Conservation (phyloP, 2,329 filamentous ascomycete genomes). For the Trichoderma endophyticum region DNA sequence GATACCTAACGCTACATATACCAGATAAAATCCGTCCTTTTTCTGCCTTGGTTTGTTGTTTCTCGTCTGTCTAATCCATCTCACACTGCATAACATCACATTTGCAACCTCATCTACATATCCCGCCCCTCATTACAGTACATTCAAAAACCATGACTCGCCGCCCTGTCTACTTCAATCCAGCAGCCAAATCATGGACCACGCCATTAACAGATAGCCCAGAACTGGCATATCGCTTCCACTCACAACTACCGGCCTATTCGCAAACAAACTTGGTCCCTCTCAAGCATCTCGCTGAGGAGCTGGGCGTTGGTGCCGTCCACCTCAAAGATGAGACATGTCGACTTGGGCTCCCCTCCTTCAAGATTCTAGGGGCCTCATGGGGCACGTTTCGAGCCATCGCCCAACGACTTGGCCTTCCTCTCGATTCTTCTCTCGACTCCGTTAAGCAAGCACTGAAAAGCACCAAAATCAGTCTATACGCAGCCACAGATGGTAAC, state of each 20-base stretch:
- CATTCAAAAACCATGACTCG: not conserved
- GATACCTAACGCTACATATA: not conserved
- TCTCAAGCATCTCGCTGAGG: constrained; percentile 52
- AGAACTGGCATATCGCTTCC: constrained; percentile 19
- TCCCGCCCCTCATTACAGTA: not conserved
- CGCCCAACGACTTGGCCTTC: constrained; percentile 40
- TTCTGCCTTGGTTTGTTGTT: not conserved
- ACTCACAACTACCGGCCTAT: constrained; percentile 35
- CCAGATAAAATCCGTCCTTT: not conserved
- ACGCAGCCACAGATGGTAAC: constrained; percentile 72
- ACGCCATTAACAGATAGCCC: not conserved
- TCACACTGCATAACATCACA: not conserved
- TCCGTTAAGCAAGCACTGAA: constrained; percentile 38
- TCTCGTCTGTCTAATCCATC: not conserved
- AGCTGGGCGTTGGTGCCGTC: constrained; percentile 56
- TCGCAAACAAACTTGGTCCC: constrained; percentile 49
- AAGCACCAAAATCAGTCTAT: constrained; percentile 40
- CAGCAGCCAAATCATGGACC: constrained; percentile 18
- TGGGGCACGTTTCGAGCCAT: constrained; percentile 66
- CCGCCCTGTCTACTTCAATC: constrained; percentile 21
- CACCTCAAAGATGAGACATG: constrained; percentile 69
- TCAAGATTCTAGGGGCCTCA: constrained; percentile 77
- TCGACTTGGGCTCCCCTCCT: constrained; percentile 67
- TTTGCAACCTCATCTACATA: not conserved
- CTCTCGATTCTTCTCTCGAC: constrained; percentile 41